A percentile compares a stretch with the other conserved stretches of the same genome.
These are phyloP conservation scores for Cladosporium sphaerospermum DNA, from an alignment of 2,329 filamentous ascomycete genomes.

Conservation along the genomic window DNA sequence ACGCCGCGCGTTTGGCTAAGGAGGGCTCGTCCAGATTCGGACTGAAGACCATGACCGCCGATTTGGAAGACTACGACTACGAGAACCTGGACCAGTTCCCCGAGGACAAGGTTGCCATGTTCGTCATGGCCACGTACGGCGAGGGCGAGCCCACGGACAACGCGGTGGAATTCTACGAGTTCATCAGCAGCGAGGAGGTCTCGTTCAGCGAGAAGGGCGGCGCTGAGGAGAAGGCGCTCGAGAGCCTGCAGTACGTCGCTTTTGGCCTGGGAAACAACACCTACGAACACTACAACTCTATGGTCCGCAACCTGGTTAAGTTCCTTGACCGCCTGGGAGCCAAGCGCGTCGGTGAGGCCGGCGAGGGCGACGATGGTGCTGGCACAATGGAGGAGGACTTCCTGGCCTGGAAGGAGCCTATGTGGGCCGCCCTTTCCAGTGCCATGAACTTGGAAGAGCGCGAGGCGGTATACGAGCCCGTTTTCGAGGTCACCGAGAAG, in stretches of 20 bases:
- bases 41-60: conserved; percentile 95
- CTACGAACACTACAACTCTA: conserved; percentile 98
- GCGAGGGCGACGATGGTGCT: conserved; percentile 94
- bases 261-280: conserved; percentile 99
- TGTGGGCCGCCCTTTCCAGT: conserved; percentile 82
- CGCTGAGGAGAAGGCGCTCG: conserved; percentile 63
- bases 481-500: conserved; percentile 71
- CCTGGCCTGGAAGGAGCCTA: conserved; percentile 96
- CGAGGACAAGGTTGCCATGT: conserved; percentile 86
- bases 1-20: conserved; percentile 91
- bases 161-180: conserved; percentile 98
- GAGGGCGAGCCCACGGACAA: conserved; percentile 99
- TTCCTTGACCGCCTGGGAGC: conserved; percentile 77
- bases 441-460: conserved; percentile 89
- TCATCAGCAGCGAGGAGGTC: conserved; percentile 75
- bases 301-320: conserved; percentile 88
- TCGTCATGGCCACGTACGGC: conserved; percentile 93
- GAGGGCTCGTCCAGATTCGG: conserved; percentile 95
- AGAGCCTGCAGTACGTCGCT: conserved; percentile 82
- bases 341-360: conserved; percentile 74
- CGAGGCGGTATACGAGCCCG: conserved; percentile 90
- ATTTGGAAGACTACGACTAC: conserved; percentile 95
- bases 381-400: conserved; percentile 99
- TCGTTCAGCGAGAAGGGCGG: conserved; percentile 66
- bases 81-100: conserved; percentile 87